Evolutionary conservation across 2,329 filamentous ascomycete species (phyloP).

Genomic region (Phialophora verrucosa): DNA sequence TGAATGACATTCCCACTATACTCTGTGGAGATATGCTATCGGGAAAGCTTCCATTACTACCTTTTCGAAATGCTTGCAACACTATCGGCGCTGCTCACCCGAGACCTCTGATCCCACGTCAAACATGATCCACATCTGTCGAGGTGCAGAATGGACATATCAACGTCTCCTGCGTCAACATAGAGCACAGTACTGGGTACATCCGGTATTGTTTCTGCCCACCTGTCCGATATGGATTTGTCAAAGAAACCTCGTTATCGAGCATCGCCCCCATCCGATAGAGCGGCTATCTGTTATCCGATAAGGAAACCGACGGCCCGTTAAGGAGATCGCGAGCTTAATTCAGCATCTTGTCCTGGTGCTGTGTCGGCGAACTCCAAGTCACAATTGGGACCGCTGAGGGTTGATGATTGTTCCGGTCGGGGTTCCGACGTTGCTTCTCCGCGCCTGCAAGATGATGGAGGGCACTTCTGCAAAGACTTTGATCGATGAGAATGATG

Average conservation of each 20-base stretch:
- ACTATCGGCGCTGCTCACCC: slow-evolving; percentile 1
- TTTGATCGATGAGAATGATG: slow-evolving; percentile 2
- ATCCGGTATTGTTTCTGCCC: slow-evolving; percentile 7
- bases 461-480: not conserved
- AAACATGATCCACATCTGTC: slow-evolving; percentile 13
- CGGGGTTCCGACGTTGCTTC: slow-evolving; percentile 6
- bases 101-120: slow-evolving; percentile 5
- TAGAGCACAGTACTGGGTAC: not conserved
- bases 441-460: slow-evolving; percentile 7
- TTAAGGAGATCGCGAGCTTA: slow-evolving; percentile 16
- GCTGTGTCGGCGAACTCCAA: not conserved
- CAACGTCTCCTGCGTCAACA: not conserved
- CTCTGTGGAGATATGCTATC: not conserved
- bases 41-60: slow-evolving; percentile 7
- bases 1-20: not conserved
- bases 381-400: not conserved
- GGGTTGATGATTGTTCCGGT: not conserved
- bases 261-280: slow-evolving; percentile 7
- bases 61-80: not conserved
- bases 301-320: slow-evolving; percentile 18
- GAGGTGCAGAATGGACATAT: slow-evolving; percentile 3
- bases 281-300: slow-evolving; percentile 16
- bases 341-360: slow-evolving; percentile 14
- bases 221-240: slow-evolving; percentile 14
- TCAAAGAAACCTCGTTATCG: slow-evolving; percentile 23